Base-by-base conservation (phyloP, 176 grass and related monocot genomes). In the Secale cereale region DNA sequence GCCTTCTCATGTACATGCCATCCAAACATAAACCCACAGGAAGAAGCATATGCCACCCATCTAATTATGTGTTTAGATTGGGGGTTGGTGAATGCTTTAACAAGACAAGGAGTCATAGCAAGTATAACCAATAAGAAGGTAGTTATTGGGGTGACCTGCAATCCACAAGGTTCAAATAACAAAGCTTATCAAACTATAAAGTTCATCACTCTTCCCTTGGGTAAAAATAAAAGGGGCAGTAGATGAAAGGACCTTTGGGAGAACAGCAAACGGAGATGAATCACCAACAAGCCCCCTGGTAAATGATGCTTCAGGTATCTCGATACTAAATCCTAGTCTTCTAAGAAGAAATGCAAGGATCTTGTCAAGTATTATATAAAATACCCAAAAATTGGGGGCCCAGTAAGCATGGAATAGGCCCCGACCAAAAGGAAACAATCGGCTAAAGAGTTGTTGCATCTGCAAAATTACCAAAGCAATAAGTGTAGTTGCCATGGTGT, bases 1-100 rank as follows among this genome's bases (percentile, higher is more conserved):
- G 95, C 92, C 85, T 97, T 97, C 80, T 97, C 95, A 81, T 97
- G 95, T 57, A 94, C 92, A 84, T 97, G 95, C 95, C 92, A 97
- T 76, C 95, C 95, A 81, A 97, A 97, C 85, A 97, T 97, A 85
- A 98, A 98, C 31, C 95, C 93, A 75, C 95, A 98, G 65, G 92
- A 90, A 76, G 80, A 93, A 46, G 91, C 87, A 87, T 98, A 95
- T 16, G 93, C 78, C 23, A 91, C 85, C 95, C 91, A 95, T 95
- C 93, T 94, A 81, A 95, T 80, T 76, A 98, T 86, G 74, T 98
- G 79, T 61, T 70, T 93, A 25, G 86, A 81, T 81, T 94, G 90
- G 6, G 96, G 93, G 48, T 95, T 98, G 77, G 63, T 82, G 68
- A 92, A 94, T 84, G 87, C 89, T 83, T 93, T 95, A 60, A 92